Evolutionary conservation across 2,329 filamentous ascomycete species (phyloP), one percentile per base, ranked within the genome.

Genomic region (Dendryphion nanum): DNA sequence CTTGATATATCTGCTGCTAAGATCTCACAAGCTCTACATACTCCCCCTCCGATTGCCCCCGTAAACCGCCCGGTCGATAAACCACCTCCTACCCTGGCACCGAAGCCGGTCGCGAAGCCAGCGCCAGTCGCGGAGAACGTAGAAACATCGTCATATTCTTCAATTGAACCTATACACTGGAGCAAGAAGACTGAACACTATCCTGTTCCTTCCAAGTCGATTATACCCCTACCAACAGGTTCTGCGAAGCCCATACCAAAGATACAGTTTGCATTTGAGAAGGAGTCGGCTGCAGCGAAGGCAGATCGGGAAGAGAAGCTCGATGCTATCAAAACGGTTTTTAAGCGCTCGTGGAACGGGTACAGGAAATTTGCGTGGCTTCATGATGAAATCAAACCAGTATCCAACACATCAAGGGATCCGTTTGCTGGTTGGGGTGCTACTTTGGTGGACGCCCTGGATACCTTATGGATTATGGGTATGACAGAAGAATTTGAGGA

Each of bases 371-470:
- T 82, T 53, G 91, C 90, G 8, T 93, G 87, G 81, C 79, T 83
- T 45, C 86, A 94, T 51, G 93, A 97, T 58, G 93, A 97, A 69
- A 68, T 97, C 13, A 76, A 70, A 30, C 93, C 93, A 2, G 72
- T 91, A 7, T 78, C 79, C 19, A 82, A 82, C 35, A 71, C 69
- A 12, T 80, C 73, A 47, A 79, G 80, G 14, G 86, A 96, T 58
- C 87, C 89, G 0, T 97, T 97, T 64, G 91, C 89, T 59, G 88
- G 86, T 34, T 95, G 89, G 89, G 86, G 86, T 14, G 89, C 89
- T 13, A 94, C 89, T 0, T 63, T 95, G 44, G 86, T 95, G 4
- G 89, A 95, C 69, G 40, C 78, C 3, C 69, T 85, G 36, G 84
- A 87, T 56, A 81, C 80, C n/a, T 68, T 88, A 12, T 86, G 83